phyloP scores from a whole-genome alignment of 169 alveolate species.

The Plasmodium knowlesi region DNA sequence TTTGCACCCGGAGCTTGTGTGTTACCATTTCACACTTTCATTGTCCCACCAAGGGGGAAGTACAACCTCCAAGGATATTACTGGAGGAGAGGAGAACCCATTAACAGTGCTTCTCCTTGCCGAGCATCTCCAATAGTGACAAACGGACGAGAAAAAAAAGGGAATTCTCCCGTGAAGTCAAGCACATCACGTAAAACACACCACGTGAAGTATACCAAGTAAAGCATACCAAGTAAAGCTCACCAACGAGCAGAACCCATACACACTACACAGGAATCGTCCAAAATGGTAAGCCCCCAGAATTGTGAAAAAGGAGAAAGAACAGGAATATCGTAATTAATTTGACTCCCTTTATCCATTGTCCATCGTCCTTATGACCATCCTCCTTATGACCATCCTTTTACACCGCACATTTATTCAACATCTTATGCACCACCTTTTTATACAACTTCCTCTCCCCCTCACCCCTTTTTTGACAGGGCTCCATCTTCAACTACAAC shows the following conservation, averaged over 20 bases:
- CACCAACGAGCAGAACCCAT: not conserved
- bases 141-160: not conserved
- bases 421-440: not conserved
- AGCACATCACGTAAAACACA: too few relatives aligned
- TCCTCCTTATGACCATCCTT: not conserved
- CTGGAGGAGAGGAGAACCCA: not conserved
- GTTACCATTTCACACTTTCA: not conserved
- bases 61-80: not conserved
- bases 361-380: not conserved
- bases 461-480: constrained; percentile 25
- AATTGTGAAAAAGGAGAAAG: not conserved
- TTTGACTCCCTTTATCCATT: not conserved
- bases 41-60: not conserved
- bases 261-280: not conserved
- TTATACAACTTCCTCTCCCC: not conserved
- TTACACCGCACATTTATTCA: not conserved
- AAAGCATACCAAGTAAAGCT: not conserved
- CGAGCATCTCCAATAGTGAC: not conserved
- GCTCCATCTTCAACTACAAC: constrained; percentile 90
- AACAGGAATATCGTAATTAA: not conserved
- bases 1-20: not conserved
- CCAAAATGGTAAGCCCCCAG: not conserved
- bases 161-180: not conserved
- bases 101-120: not conserved
- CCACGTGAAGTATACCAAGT: too few relatives aligned